These are phyloP conservation scores for Urtica urens DNA, from an alignment of 306 rosid species.

Conservation along the genomic window DNA sequence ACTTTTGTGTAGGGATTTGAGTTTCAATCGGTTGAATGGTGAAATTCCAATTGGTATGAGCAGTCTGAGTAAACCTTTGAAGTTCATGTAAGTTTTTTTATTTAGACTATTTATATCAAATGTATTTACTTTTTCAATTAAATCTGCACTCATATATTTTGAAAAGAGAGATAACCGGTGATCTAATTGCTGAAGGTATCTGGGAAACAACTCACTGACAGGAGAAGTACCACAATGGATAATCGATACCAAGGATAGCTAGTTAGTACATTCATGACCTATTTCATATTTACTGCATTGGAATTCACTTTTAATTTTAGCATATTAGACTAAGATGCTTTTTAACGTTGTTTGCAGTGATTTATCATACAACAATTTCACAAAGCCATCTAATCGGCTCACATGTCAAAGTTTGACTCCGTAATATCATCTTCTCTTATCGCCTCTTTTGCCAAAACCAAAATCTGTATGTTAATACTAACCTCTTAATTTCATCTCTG, in stretches of 20 bases:
- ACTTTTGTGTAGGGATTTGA: conserved; percentile 45
- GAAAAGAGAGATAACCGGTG: neutral
- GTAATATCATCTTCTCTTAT: neutral
- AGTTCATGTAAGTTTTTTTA: conserved; percentile 15
- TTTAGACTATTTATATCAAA: neutral
- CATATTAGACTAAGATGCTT: neutral
- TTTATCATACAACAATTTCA: conserved; percentile 74
- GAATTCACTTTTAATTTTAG: neutral
- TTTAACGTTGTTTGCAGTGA: conserved; percentile 46
- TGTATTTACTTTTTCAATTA: neutral
- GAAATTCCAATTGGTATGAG: conserved; percentile 34
- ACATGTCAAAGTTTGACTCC: conserved; percentile 2
- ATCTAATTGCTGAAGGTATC: conserved; percentile 38
- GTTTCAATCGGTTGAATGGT: conserved; percentile 67
- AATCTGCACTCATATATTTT: too few relatives aligned
- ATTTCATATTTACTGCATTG: neutral
- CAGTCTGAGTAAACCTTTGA: neutral
- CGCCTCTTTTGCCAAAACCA: neutral
- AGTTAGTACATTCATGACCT: conserved; percentile 31
- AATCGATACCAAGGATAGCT: neutral
- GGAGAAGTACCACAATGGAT: conserved; percentile 54
- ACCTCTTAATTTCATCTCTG: conserved; percentile 7
- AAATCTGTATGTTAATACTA: neutral
- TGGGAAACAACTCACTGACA: conserved; percentile 57
- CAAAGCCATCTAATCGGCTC: conserved; percentile 11